These are phyloP conservation scores for Eimeria necatrix DNA, from an alignment of 169 alveolate genomes.

Conservation along the genomic window DNA sequence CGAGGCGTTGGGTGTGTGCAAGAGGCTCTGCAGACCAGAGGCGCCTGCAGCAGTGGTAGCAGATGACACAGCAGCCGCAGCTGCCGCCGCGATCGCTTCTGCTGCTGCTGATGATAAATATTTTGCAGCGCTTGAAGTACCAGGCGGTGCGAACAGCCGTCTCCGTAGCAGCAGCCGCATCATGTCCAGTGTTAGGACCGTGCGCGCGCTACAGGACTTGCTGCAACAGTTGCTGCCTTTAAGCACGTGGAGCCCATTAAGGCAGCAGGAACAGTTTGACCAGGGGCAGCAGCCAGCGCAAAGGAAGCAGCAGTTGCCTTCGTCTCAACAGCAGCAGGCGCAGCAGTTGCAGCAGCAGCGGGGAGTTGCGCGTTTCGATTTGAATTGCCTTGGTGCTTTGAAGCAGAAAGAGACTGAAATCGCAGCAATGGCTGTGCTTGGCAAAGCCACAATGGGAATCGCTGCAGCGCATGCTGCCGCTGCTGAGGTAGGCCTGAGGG, in stretches of 20 bases:
- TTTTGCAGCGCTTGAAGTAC: not conserved
- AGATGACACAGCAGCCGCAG: slow-evolving; percentile 22
- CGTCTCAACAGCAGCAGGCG: not conserved
- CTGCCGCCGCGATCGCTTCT: slow-evolving; percentile 33
- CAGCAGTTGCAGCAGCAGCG: not conserved
- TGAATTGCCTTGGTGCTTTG: not conserved
- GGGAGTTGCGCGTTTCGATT: not conserved
- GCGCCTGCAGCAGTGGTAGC: not conserved
- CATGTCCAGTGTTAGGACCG: slow-evolving; percentile 19
- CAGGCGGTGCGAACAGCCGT: slow-evolving; percentile 4
- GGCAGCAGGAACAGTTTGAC: not conserved
- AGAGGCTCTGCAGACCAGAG: slow-evolving; percentile 44
- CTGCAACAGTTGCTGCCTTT: slow-evolving; percentile 48
- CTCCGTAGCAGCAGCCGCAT: not conserved
- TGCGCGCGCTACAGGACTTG: slow-evolving; percentile 16
- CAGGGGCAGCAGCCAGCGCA: not conserved
- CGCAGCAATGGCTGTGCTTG: slow-evolving; percentile 47
- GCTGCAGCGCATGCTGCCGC: slow-evolving; percentile 57
- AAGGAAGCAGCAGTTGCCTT: too few relatives aligned
- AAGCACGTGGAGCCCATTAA: slow-evolving; percentile 48
- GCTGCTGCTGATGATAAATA: slow-evolving; percentile 27
- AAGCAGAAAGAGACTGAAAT: slow-evolving; percentile 36
- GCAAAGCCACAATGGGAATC: slow-evolving; percentile 42
- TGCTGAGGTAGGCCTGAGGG: slow-evolving; percentile 47
- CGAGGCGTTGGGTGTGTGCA: slow-evolving; percentile 60